Conservation (phyloP, 805 yeast genomes). For the Nakazawaea holstii region DNA sequence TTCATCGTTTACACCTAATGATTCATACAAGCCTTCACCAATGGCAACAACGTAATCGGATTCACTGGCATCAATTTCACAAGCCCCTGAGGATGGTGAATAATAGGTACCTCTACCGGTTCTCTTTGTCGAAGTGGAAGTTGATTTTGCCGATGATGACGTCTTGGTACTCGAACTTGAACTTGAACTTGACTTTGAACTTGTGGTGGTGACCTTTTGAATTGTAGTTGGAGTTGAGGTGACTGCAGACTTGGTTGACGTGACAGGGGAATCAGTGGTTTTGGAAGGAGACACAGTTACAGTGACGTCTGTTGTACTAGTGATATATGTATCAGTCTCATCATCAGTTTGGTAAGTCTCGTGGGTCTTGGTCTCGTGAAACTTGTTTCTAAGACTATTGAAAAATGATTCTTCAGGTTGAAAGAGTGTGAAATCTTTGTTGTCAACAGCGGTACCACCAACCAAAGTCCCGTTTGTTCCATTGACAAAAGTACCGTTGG, state of each 20-base stretch:
- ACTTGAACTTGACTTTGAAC: background rate
- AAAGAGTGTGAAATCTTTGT: no score
- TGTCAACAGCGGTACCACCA: no score
- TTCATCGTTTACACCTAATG: constrained; percentile 31
- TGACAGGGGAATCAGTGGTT: background rate
- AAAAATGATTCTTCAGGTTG: no score
- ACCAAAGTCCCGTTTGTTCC: no score
- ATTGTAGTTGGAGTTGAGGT: background rate
- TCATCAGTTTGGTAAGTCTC: no score
- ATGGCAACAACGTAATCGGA: constrained; percentile 51
- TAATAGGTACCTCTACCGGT: constrained; percentile 40
- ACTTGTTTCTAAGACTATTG: no score
- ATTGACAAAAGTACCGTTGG: no score
- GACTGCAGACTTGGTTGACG: no score
- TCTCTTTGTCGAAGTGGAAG: constrained; percentile 15
- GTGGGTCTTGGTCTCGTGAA: no score
- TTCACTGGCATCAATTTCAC: constrained; percentile 42
- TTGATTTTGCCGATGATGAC: constrained; percentile 3
- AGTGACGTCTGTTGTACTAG: background rate
- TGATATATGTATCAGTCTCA: no score
- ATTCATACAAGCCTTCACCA: constrained; percentile 37
- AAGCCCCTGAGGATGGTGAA: constrained; percentile 43
- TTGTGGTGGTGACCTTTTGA: background rate
- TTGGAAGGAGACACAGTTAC: background rate
- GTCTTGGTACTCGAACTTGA: background rate